Conservation (phyloP, 202 grass and related monocot genomes). For the Carex sylvatica region DNA sequence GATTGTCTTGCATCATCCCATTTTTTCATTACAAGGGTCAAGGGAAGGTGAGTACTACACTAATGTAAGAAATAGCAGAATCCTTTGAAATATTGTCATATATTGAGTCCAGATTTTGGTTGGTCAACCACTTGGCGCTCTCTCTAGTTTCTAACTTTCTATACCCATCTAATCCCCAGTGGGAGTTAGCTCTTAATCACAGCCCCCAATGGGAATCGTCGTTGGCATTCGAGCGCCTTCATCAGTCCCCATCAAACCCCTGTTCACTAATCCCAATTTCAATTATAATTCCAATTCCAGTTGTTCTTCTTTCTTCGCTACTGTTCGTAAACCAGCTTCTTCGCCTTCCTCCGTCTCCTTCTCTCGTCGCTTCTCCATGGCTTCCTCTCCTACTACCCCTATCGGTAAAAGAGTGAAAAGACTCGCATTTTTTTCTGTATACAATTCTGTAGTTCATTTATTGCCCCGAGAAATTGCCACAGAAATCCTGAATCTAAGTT, state of each 20-base stretch:
- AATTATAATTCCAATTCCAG: background rate
- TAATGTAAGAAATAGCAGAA: too few species aligned
- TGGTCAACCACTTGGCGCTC: too few species aligned
- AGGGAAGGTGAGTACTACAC: too few species aligned
- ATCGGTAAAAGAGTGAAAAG: background rate
- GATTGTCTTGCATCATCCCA: background rate
- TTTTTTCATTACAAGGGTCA: background rate
- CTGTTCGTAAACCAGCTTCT: background rate
- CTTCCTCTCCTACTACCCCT: constrained; percentile 10
- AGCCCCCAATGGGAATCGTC: constrained; percentile 12
- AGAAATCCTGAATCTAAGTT: background rate
- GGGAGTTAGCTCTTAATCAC: background rate
- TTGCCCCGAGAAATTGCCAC: background rate
- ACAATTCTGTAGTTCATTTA: background rate
- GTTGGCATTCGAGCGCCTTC: background rate
- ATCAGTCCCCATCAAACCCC: background rate
- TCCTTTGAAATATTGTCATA: too few species aligned
- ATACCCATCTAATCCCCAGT: background rate
- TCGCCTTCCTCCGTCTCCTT: background rate
- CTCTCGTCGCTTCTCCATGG: constrained; percentile 1
- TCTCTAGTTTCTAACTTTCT: too few species aligned
- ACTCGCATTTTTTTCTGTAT: background rate
- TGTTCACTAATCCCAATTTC: background rate
- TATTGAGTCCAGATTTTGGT: background rate
- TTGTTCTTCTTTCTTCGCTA: background rate